phyloP scores from a whole-genome alignment of 1,284 basidiomycete genomes.

The Ustilago cynodontis region DNA sequence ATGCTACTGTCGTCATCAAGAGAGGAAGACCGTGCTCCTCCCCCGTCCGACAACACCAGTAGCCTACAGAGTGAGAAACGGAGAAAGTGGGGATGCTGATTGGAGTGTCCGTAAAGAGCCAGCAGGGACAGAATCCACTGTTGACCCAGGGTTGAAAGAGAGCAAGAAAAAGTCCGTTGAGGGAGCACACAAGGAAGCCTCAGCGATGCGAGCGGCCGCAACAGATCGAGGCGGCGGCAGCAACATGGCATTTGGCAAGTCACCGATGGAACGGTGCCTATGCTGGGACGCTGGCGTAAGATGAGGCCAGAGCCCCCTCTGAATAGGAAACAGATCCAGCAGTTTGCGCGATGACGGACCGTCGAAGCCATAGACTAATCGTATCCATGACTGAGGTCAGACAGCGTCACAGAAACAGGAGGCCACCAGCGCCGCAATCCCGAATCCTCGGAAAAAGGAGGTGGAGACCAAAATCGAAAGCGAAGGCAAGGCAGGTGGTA shows the following conservation, averaged over 20 bases:
- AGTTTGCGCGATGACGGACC: constrained; percentile 15
- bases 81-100: not conserved
- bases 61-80: not conserved
- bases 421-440: constrained; percentile 5
- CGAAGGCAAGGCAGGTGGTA: constrained; percentile 39
- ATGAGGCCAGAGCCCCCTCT: not conserved
- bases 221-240: not conserved
- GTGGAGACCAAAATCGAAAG: constrained; percentile 9
- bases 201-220: not conserved
- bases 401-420: constrained; percentile 9
- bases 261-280: not conserved
- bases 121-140: not conserved
- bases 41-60: not conserved
- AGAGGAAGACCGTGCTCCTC: not conserved
- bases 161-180: constrained; percentile 1
- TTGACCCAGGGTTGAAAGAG: not conserved
- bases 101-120: constrained; percentile 8
- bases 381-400: constrained; percentile 21
- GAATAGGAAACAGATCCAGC: not conserved
- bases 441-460: not conserved
- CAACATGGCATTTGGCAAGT: constrained; percentile 9
- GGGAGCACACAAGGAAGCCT: not conserved
- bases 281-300: not conserved
- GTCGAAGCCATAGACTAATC: constrained; percentile 5
- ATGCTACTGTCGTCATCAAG: not conserved